phyloP scores from a whole-genome alignment of 495 filamentous ascomycete species.

The Oleoguttula mirabilis region DNA sequence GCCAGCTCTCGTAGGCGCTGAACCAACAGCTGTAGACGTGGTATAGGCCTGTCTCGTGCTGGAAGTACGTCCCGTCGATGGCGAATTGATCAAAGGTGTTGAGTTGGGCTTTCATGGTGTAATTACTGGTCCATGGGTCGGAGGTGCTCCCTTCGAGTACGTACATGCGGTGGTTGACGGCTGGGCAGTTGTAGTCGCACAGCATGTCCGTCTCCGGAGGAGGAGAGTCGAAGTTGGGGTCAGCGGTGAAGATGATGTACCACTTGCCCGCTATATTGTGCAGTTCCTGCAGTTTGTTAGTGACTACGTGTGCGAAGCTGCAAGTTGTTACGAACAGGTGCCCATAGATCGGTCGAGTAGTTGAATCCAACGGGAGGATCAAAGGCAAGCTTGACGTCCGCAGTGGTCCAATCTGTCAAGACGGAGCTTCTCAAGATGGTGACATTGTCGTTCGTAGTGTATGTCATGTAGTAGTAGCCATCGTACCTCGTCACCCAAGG shows the following conservation, averaged over 20 bases:
- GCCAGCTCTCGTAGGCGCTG: conserved; percentile 36
- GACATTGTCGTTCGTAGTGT: conserved; percentile 25
- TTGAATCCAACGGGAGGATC: conserved; percentile 28
- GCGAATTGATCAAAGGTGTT: conserved; percentile 42
- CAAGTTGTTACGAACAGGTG: conserved; percentile 42
- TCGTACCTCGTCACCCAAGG: conserved; percentile 22
- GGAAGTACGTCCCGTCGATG: conserved; percentile 42
- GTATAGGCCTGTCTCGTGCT: conserved; percentile 32
- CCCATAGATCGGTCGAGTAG: conserved; percentile 37
- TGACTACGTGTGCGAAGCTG: too few relatives aligned
- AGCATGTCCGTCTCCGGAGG: conserved; percentile 27
- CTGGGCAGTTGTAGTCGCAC: conserved; percentile 29
- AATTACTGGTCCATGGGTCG: conserved; percentile 35
- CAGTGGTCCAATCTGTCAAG: conserved; percentile 35
- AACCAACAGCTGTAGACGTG: conserved; percentile 43
- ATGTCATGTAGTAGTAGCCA: conserved; percentile 26
- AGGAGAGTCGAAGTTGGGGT: conserved; percentile 34
- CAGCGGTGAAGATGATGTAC: conserved; percentile 43
- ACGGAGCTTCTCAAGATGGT: conserved; percentile 20
- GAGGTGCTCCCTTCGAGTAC: conserved; percentile 32
- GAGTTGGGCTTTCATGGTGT: conserved; percentile 33
- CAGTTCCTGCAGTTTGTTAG: conserved; percentile 40
- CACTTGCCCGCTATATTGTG: conserved; percentile 35
- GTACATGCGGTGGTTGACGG: conserved; percentile 42
- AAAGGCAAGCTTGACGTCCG: conserved; percentile 33